Evolutionary conservation across 805 yeast genomes (phyloP).

Genomic region (Candida ficus): DNA sequence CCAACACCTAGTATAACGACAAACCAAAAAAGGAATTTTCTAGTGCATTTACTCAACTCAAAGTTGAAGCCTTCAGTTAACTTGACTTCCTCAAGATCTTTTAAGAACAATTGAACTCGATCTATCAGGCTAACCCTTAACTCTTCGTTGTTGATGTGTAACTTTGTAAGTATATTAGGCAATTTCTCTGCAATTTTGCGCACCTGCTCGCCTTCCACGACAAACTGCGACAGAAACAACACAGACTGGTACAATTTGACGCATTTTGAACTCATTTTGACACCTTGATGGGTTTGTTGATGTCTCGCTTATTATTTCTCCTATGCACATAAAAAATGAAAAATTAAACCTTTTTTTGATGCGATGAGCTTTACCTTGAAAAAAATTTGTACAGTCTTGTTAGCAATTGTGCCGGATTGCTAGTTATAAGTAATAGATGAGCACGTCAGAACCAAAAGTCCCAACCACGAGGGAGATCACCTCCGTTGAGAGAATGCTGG

Average conservation of each 20-base stretch:
- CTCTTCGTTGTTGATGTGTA: conserved; percentile 1
- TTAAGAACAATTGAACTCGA: neutral
- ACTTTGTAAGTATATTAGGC: neutral
- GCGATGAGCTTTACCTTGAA: neutral
- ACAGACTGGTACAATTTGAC: neutral
- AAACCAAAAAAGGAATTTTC: conserved; percentile 10
- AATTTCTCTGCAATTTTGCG: neutral
- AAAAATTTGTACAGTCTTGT: no score
- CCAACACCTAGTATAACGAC: conserved; percentile 10
- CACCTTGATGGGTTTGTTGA: no score
- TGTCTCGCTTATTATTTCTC: neutral
- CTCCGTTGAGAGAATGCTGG: conserved; percentile 60
- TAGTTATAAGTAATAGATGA: no score
- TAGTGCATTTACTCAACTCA: conserved; percentile 4
- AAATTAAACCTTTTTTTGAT: neutral
- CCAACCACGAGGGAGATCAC: conserved; percentile 32
- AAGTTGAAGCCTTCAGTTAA: neutral
- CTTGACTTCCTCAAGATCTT: conserved; percentile 1
- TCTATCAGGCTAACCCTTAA: conserved; percentile 5
- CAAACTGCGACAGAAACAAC: conserved; percentile 5
- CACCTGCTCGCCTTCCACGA: neutral
- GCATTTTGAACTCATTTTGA: neutral
- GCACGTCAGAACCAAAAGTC: neutral
- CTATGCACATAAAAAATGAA: neutral
- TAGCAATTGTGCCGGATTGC: no score